Conservation (phyloP, 805 yeast genomes). For the Metschnikowia sp. region DNA sequence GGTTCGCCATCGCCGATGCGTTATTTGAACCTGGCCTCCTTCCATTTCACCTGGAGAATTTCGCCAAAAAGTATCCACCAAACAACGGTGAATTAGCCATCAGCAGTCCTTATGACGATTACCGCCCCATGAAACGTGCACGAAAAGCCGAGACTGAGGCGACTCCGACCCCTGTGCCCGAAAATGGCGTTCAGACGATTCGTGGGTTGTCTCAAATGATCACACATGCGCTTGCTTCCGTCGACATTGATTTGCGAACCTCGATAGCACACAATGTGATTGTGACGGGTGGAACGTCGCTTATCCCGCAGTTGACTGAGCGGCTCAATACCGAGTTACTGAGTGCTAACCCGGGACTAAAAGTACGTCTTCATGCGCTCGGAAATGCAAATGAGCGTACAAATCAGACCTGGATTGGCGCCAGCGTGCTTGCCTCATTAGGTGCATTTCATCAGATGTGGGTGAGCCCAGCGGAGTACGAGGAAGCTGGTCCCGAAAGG, state of each 20-base stretch:
- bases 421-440: conserved; percentile 78
- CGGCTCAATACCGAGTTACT: conserved; percentile 69
- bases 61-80: conserved; percentile 28
- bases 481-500: conserved; percentile 83
- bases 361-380: conserved; percentile 76
- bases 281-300: conserved; percentile 78
- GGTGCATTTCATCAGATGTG: conserved; percentile 95
- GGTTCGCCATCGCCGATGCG: conserved; percentile 68
- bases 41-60: conserved; percentile 24
- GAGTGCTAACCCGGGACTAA: conserved; percentile 73
- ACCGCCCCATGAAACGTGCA: conserved; percentile 68
- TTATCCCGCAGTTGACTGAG: conserved; percentile 79
- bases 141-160: conserved; percentile 38
- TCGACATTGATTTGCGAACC: conserved; percentile 81
- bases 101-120: conserved; percentile 52
- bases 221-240: conserved; percentile 50
- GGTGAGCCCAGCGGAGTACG: conserved; percentile 85
- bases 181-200: conserved; percentile 16
- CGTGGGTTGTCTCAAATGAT: conserved; percentile 60
- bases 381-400: conserved; percentile 77
- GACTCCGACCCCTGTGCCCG: conserved; percentile 23
- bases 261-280: conserved; percentile 86
- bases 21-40: conserved; percentile 60
- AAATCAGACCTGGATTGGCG: conserved; percentile 88
- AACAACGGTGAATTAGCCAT: conserved; percentile 53